Percentiles rank a stretch among this genome's conserved stretches.
Evolutionary conservation across 2,329 filamentous ascomycete genomes (phyloP).

Genomic region (Trichoderma sp.): DNA sequence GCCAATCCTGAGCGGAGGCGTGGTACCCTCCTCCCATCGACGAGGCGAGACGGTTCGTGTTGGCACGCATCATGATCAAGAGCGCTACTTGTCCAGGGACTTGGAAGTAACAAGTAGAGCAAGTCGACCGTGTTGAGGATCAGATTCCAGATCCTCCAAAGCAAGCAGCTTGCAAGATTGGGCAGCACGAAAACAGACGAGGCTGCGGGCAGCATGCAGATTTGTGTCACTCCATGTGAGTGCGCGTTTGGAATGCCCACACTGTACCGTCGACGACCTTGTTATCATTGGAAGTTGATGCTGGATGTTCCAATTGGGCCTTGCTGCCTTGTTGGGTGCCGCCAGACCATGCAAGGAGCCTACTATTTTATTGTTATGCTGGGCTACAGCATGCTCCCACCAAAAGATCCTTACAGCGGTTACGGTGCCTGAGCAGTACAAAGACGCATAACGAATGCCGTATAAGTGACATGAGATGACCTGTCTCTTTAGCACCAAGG

Average conservation of each 20-base stretch:
- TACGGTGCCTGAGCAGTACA: background rate
- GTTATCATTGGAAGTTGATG: background rate
- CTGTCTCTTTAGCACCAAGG: too few species aligned
- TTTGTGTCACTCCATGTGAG: background rate
- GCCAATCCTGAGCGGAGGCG: background rate
- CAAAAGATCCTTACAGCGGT: background rate
- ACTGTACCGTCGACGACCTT: background rate
- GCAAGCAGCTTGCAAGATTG: background rate
- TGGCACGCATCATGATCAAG: background rate
- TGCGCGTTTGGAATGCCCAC: background rate
- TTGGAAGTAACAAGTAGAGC: too few species aligned
- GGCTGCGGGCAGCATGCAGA: background rate
- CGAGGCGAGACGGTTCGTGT: background rate
- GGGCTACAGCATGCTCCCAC: background rate
- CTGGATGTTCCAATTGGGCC: background rate
- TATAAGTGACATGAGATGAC: background rate
- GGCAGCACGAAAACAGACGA: background rate
- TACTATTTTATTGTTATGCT: background rate
- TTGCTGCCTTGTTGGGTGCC: background rate
- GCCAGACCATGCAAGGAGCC: background rate
- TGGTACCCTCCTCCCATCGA: background rate
- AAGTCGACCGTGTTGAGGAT: background rate
- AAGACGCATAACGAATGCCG: background rate
- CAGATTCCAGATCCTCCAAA: background rate
- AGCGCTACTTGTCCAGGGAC: background rate